Conservation (phyloP, 2,329 filamentous ascomycete genomes). For the Aureobasidium sp. region DNA sequence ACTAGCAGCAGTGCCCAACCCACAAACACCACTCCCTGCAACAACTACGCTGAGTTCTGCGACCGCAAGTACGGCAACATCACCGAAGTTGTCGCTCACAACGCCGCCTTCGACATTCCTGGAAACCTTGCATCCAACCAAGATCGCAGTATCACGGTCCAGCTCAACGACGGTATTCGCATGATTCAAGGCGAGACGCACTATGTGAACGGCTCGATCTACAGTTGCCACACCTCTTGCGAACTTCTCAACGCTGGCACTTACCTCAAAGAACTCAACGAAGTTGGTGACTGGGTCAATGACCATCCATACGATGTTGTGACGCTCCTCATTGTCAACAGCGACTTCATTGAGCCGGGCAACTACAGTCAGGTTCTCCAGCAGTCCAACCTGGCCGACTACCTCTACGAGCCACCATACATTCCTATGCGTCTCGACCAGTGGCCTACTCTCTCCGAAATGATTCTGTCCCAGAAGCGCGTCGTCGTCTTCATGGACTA, state of each 20-base stretch:
- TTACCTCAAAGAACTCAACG: conserved; percentile 62
- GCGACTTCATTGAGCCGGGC: conserved; percentile 58
- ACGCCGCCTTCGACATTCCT: conserved; percentile 64
- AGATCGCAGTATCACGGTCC: conserved; percentile 54
- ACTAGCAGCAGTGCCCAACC: conserved; percentile 30
- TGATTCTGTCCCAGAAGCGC: conserved; percentile 60
- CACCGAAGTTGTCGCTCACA: conserved; percentile 69
- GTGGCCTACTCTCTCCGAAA: conserved; percentile 74
- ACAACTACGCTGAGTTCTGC: conserved; percentile 66
- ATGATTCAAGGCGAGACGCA: conserved; percentile 57
- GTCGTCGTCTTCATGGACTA: conserved; percentile 82
- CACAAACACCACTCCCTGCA: conserved; percentile 71
- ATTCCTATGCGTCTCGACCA: conserved; percentile 62
- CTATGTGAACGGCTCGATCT: conserved; percentile 48
- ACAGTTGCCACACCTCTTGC: conserved; percentile 82
- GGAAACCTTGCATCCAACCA: conserved; percentile 74
- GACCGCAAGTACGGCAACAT: conserved; percentile 70
- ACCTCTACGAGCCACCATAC: conserved; percentile 64
- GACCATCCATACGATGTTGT: conserved; percentile 78
- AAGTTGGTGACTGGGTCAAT: conserved; percentile 64
- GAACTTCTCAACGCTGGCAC: conserved; percentile 73
- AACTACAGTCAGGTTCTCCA: conserved; percentile 63
- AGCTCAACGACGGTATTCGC: conserved; percentile 69
- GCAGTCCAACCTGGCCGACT: conserved; percentile 61
- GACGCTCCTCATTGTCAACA: conserved; percentile 78